Evolutionary conservation across 2,329 filamentous ascomycete genomes (phyloP), one percentile per base, ranked within the genome.

Genomic region (Aureobasidium vineae): DNA sequence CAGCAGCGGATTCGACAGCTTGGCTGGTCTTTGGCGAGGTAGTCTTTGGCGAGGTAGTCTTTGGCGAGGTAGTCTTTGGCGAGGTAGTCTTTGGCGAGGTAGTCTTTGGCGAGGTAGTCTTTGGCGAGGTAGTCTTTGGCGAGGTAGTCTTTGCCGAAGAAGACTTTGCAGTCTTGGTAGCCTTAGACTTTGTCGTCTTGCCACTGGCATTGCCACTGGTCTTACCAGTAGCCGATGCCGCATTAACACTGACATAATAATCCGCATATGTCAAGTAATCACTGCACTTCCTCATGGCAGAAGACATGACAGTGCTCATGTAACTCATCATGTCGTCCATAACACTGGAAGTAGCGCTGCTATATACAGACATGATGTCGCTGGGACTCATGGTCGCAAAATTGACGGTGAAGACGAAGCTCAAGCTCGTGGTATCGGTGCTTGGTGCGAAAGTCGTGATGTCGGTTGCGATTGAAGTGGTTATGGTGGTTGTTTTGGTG

Each of bases 311-410:
- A 5, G 53, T 28, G 36, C n/a, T 57, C 53, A 57, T 41, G 2
- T 36, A 57, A 13, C 33, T 28, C 33, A 40, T 40, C 53, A 57
- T 26, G 5, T 57, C 53, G 13, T 43, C 23, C 53, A 57, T 57
- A n/a, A 57, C 33, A 36, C 21, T 40, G 7, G 53, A 57, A 28
- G 36, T 57, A 15, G 53, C 53, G 36, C 53, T 41, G 21, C n/a
- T 57, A 36, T 57, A 57, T 5, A 41, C 38, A 36, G 53, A 57
- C 36, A 57, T 57, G 53, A 57, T 57, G 15, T n/a, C n/a, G 53
- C 53, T 57, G 21, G 53, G 43, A 15, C 8, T n/a, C 53, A 57
- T 41, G 53, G 36, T 57, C 6, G 53, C 23, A 36, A 41, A 31
- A 1, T 41, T 15, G 53, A 41, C 36, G 7, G 28, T 54, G 50